phyloP scores from a whole-genome alignment of 2,329 filamentous ascomycete genomes.

The Colletotrichum sp. region DNA sequence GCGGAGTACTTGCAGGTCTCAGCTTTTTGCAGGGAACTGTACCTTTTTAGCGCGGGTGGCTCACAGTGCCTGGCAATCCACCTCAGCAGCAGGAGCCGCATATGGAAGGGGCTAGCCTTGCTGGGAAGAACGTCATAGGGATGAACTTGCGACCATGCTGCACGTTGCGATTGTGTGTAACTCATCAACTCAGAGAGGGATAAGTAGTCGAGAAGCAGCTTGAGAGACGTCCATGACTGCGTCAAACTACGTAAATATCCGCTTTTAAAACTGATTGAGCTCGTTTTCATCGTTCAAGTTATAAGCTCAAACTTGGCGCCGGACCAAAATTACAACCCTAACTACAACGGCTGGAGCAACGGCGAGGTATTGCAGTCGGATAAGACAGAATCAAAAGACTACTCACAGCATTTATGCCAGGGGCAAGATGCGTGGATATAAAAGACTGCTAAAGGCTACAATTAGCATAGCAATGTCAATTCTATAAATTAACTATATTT shows the following conservation, averaged over 20 bases:
- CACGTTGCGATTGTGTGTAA: background rate
- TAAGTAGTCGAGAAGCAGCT: background rate
- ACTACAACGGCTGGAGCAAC: background rate
- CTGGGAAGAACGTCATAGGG: constrained; percentile 6
- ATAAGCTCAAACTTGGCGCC: background rate
- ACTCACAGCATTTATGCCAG: background rate
- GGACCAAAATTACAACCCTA: background rate
- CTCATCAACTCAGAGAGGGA: background rate
- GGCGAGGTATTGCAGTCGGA: background rate
- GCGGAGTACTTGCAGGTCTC: background rate
- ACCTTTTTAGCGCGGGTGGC: background rate
- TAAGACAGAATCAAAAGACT: background rate
- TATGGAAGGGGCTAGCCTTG: background rate
- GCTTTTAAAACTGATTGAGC: background rate
- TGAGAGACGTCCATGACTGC: background rate
- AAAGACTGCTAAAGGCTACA: background rate
- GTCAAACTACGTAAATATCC: background rate
- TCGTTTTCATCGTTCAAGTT: background rate
- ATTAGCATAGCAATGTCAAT: background rate
- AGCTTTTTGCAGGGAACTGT: background rate
- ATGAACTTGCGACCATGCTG: background rate
- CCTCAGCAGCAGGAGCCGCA: background rate
- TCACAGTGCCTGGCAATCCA: background rate
- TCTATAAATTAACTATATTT: background rate
- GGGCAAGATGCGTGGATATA: background rate